A percentile compares a stretch with the other conserved stretches of the same genome.
These are phyloP conservation scores for Amanita fuliginea DNA, from an alignment of 768 basidiomycete species.

Conservation along the genomic window DNA sequence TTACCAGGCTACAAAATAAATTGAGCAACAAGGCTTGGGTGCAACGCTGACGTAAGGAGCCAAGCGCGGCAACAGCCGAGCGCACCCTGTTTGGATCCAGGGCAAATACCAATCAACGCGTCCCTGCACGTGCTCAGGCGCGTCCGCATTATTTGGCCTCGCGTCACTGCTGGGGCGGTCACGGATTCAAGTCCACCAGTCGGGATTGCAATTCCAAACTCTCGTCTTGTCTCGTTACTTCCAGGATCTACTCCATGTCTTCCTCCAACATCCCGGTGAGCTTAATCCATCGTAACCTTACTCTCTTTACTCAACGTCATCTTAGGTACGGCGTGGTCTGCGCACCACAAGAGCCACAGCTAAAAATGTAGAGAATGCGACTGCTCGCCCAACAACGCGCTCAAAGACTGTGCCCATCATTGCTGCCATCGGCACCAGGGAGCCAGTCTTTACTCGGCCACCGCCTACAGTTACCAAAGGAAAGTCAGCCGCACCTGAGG, in stretches of 20 bases:
- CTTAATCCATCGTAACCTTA: conserved; percentile 2
- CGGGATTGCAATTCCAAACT: conserved; percentile 8
- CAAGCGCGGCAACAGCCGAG: neutral
- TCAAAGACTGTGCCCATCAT: conserved; percentile 41
- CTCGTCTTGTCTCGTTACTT: neutral
- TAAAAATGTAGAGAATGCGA: conserved; percentile 63
- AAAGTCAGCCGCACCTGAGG: neutral
- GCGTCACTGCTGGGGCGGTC: conserved; percentile 10
- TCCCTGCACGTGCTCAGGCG: conserved; percentile 9
- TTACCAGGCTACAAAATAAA: neutral
- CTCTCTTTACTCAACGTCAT: conserved; percentile 2
- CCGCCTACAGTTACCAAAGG: neutral
- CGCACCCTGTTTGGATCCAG: neutral
- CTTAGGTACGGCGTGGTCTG: conserved; percentile 54
- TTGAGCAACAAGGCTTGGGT: neutral
- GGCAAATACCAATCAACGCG: neutral
- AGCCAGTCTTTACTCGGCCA: conserved; percentile 4
- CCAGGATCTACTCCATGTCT: neutral
- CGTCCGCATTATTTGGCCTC: conserved; percentile 14
- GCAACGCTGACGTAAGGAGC: neutral
- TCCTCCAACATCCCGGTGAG: conserved; percentile 25
- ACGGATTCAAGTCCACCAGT: conserved; percentile 5
- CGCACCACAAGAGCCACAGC: conserved; percentile 38
- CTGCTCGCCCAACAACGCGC: conserved; percentile 45
- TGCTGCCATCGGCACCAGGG: conserved; percentile 16